These are phyloP conservation scores for Ophiocordyceps unilateralis DNA, from an alignment of 2,329 filamentous ascomycete genomes.

Conservation along the genomic window DNA sequence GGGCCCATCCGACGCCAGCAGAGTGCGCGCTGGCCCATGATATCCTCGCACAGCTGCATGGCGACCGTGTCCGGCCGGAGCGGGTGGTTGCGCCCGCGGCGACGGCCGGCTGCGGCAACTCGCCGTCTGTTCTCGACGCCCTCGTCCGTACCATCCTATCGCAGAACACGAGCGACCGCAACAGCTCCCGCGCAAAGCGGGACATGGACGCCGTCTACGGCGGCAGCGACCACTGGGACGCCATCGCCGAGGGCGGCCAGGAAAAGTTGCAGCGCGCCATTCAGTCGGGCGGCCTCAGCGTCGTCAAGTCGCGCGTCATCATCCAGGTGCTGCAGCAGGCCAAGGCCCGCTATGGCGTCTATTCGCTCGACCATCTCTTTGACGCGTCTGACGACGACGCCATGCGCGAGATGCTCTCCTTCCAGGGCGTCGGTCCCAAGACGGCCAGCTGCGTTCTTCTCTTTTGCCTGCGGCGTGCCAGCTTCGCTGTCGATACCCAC, in stretches of 20 bases:
- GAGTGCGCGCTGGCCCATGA: slow-evolving; percentile 53
- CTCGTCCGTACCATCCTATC: slow-evolving; percentile 33
- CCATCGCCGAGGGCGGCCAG: slow-evolving; percentile 21
- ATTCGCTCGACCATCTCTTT: slow-evolving; percentile 33
- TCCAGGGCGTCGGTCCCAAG: slow-evolving; percentile 35
- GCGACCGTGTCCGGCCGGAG: slow-evolving; percentile 42
- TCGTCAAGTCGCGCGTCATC: slow-evolving; percentile 57
- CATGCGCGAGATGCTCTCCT: slow-evolving; percentile 31
- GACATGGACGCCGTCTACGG: slow-evolving; percentile 27
- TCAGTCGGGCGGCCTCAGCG: slow-evolving; percentile 51
- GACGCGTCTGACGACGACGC: slow-evolving; percentile 23
- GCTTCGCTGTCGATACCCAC: slow-evolving; percentile 36
- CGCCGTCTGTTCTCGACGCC: slow-evolving; percentile 32
- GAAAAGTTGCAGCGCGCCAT: slow-evolving; percentile 39
- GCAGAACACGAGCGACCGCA: slow-evolving; percentile 33
- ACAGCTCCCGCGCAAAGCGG: slow-evolving; percentile 43
- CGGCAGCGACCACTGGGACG: slow-evolving; percentile 23
- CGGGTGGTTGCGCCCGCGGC: slow-evolving; percentile 43
- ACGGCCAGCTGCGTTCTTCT: slow-evolving; percentile 35
- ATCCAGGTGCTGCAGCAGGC: slow-evolving; percentile 51
- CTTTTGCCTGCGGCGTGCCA: slow-evolving; percentile 28
- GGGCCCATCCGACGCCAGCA: slow-evolving; percentile 43
- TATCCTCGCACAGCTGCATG: slow-evolving; percentile 48
- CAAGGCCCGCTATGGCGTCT: slow-evolving; percentile 22
- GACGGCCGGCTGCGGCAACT: slow-evolving; percentile 43